Base-by-base conservation (phyloP, 2,329 filamentous ascomycete species). In the Boeremia exigua region DNA sequence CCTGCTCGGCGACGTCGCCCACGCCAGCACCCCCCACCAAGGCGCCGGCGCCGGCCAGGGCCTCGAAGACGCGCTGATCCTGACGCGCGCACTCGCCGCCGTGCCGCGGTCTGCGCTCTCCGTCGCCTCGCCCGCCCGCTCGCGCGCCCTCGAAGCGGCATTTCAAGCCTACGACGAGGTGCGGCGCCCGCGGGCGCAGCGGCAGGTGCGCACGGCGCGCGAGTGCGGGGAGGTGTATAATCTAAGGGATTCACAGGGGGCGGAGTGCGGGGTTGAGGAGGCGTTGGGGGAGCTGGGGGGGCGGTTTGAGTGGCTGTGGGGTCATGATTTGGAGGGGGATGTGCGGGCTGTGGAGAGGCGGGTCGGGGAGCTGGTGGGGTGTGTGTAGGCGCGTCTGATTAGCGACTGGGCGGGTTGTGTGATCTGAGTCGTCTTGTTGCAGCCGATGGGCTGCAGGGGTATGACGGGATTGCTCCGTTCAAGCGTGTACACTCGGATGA, bases 61-160 rank as follows among this genome's bases (percentile, higher is more conserved):
- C 15, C 56, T 70, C 27, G 68, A 70, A 61, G 68, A 70, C 56
- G 58, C 65, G 4, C 61, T 69, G 6, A 58, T 70, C 7, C 59
- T 70, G 1, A 64, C 63, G 0, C 55, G 49, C 19, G 56, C 67
- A 0, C 56, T 68, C 6, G 29, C 39, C 2, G 8, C 46, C 5
- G 4, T 14, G 11, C 9, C 33, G 1, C 8, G 33, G 2, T 2
- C 5, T 1, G 15, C 48, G 11, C 37, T 58, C 12, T 17, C 45
- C 23, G 28, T 27, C 0, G 40, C 48, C 10, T 58, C 54, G 2
- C 19, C 38, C 0, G 17, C 11, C 5, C 53, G 50, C 4, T 50
- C 53, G 0, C 6, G 15, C 2, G 17, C 51, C 6, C 38, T 63
- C 23, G 49, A 59, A 38, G 59, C 52, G 15, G 61, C 60, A 0